Evolutionary conservation across 805 yeast genomes (phyloP).

Genomic region (Schwanniomyces polymorphus): DNA sequence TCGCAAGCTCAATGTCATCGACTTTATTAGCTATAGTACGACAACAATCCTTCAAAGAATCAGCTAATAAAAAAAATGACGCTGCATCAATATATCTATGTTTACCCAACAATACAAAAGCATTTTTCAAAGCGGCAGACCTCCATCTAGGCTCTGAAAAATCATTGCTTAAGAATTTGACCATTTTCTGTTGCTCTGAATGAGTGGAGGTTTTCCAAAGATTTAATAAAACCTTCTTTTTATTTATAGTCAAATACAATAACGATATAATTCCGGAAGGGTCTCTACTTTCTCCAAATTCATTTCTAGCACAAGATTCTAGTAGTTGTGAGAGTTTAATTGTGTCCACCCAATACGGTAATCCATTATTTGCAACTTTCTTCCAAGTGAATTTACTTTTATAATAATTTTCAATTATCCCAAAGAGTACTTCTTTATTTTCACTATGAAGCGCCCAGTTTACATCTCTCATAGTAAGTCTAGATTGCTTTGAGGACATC

Average conservation of each 20-base stretch:
- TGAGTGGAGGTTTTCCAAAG: constrained; percentile 82
- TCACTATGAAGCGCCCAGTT: constrained; percentile 87
- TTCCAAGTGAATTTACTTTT: constrained; percentile 57
- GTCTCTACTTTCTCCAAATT: constrained; percentile 62
- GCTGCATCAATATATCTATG: constrained; percentile 90
- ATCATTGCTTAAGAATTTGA: constrained; percentile 74
- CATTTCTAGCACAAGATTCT: constrained; percentile 72
- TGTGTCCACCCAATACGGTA: constrained; percentile 66
- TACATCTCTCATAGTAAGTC: constrained; percentile 75
- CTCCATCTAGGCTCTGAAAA: constrained; percentile 77
- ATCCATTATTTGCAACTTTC: constrained; percentile 56
- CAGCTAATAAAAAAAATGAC: constrained; percentile 79
- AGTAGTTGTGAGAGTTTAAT: constrained; percentile 36
- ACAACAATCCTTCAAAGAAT: constrained; percentile 71
- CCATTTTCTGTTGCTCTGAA: constrained; percentile 79
- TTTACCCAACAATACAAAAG: constrained; percentile 84
- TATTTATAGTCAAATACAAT: constrained; percentile 73
- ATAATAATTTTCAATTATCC: constrained; percentile 45
- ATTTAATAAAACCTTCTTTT: constrained; percentile 73
- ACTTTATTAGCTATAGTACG: constrained; percentile 69
- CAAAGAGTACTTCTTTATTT: constrained; percentile 65
- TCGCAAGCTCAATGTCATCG: constrained; percentile 69
- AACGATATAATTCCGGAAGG: constrained; percentile 71
- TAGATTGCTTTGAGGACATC: constrained; percentile 45
- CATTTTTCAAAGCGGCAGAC: constrained; percentile 88